Evolutionary conservation across 2,329 filamentous ascomycete species (phyloP).

Genomic region (Scorias spongiosa): DNA sequence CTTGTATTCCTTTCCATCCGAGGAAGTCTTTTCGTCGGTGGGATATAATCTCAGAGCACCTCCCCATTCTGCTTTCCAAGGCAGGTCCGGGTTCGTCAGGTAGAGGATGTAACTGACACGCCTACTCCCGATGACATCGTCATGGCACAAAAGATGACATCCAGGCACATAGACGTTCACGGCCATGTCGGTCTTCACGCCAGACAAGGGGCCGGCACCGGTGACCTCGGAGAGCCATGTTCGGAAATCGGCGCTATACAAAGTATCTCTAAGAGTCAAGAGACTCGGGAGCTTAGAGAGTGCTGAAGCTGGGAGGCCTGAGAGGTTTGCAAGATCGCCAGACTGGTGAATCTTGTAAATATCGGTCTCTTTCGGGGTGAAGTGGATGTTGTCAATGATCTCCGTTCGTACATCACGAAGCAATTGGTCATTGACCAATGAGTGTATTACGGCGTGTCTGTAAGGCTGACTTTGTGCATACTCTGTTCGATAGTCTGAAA

Average conservation of each 20-base stretch:
- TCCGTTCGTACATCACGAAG: slow-evolving; percentile 77
- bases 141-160: slow-evolving; percentile 88
- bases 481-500: slow-evolving; percentile 43
- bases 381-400: slow-evolving; percentile 79
- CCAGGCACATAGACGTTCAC: slow-evolving; percentile 97
- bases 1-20: slow-evolving; percentile 54
- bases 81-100: slow-evolving; percentile 75
- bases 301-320: slow-evolving; percentile 77
- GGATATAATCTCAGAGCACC: slow-evolving; percentile 83
- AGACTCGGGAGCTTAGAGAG: slow-evolving; percentile 76
- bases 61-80: slow-evolving; percentile 86
- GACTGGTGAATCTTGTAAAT: slow-evolving; percentile 99
- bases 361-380: slow-evolving; percentile 96
- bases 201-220: slow-evolving; percentile 71
- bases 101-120: slow-evolving; percentile 96
- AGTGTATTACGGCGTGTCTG: slow-evolving; percentile 79
- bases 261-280: slow-evolving; percentile 78
- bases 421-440: slow-evolving; percentile 64
- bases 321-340: slow-evolving; percentile 89
- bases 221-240: slow-evolving; percentile 79
- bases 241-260: slow-evolving; percentile 84
- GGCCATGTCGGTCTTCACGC: slow-evolving; percentile 94
- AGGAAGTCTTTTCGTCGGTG: slow-evolving; percentile 42
- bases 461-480: slow-evolving; percentile 59
- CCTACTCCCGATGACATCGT: slow-evolving; percentile 96